These are phyloP conservation scores for Helotiales sp. DNA, from an alignment of 2,329 filamentous ascomycete species.

Conservation along the genomic window DNA sequence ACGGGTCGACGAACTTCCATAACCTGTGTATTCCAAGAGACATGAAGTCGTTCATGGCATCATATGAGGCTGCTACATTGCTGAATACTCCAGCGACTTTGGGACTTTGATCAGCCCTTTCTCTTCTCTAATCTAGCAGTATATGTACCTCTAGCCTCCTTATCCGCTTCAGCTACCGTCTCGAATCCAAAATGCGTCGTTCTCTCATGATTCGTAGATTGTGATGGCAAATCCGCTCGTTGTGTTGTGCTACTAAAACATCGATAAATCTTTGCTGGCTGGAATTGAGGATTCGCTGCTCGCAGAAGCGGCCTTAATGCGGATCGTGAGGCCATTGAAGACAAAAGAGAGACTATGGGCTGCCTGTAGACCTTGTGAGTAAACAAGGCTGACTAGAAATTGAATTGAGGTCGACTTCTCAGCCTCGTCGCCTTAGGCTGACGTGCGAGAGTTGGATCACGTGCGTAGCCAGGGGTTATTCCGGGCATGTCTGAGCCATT, in stretches of 20 bases:
- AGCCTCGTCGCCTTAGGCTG: conserved; percentile 6
- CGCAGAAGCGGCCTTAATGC: conserved; percentile 25
- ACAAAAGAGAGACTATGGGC: background rate
- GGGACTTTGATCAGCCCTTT: conserved; percentile 9
- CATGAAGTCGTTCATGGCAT: conserved; percentile 99
- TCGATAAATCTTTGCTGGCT: conserved; percentile 14
- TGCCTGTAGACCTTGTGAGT: background rate
- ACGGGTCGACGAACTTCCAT: conserved; percentile 72
- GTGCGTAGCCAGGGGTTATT: no score
- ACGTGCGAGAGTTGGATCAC: no score
- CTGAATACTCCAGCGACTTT: conserved; percentile 75
- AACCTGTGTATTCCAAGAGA: conserved; percentile 94
- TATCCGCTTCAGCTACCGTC: conserved; percentile 37
- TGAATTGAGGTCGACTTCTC: background rate
- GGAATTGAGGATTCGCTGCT: conserved; percentile 21
- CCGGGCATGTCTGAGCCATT: no score
- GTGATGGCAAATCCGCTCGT: conserved; percentile 19
- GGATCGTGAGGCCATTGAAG: conserved; percentile 28
- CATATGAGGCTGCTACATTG: conserved; percentile 85
- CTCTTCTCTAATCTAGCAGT: background rate
- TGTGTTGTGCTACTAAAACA: conserved; percentile 20
- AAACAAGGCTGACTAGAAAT: background rate
- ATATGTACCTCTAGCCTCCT: conserved; percentile 35
- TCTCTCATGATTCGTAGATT: conserved; percentile 29
- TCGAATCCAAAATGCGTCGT: conserved; percentile 39